A percentile compares a stretch with the other conserved stretches of the same genome.
These are phyloP conservation scores for Mitragyna speciosa DNA, from an alignment of 257 asterid genomes.

Conservation along the genomic window DNA sequence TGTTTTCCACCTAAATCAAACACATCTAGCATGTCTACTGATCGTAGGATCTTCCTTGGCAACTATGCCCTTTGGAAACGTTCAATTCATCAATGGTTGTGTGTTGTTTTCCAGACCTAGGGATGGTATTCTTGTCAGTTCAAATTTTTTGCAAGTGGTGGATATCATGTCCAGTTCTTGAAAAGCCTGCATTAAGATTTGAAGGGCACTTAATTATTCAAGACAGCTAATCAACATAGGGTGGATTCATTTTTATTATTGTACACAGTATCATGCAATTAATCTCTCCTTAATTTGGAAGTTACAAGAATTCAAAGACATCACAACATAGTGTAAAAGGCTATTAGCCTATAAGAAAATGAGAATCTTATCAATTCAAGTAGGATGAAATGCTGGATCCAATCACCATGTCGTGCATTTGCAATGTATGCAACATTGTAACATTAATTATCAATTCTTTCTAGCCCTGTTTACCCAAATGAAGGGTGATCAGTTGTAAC, in stretches of 20 bases:
- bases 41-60: constrained; percentile 17
- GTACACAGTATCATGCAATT: constrained; percentile 16
- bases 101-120: constrained; percentile 17
- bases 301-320: neutral
- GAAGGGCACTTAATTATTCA: constrained; percentile 28
- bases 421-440: neutral
- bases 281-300: constrained; percentile 5
- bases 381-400: neutral
- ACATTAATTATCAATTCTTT: constrained; percentile 1
- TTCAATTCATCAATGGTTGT: constrained; percentile 1
- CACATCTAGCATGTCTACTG: constrained; percentile 7
- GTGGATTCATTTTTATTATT: constrained; percentile 26
- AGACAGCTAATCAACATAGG: constrained; percentile 41
- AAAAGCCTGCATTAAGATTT: constrained; percentile 39
- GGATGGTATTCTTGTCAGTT: constrained; percentile 44
- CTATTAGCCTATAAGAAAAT: neutral
- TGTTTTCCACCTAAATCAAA: constrained; percentile 42
- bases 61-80: constrained; percentile 27
- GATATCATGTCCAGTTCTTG: constrained; percentile 34
- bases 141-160: constrained; percentile 23
- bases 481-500: neutral
- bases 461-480: neutral
- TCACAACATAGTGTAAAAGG: neutral
- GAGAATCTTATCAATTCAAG: neutral
- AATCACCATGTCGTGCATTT: constrained; percentile 13